phyloP scores from a whole-genome alignment of 1,139 yeast genomes.

The Lodderomyces metapsilosis region DNA sequence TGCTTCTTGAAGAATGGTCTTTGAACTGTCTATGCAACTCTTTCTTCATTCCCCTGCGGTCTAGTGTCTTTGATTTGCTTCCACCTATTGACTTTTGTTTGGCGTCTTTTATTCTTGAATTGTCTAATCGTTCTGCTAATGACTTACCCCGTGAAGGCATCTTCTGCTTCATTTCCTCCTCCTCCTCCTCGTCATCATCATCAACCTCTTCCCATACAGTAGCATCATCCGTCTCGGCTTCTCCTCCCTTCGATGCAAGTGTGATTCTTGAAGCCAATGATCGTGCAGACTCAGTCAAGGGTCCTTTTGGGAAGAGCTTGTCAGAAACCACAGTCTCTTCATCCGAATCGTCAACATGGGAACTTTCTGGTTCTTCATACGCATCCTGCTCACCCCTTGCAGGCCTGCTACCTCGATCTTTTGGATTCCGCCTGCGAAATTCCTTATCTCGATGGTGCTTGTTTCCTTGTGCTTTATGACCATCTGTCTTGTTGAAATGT shows the following conservation, averaged over 20 bases:
- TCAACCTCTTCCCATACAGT: conserved; percentile 4
- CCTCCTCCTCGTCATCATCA: conserved; percentile 5
- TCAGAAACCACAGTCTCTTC: conserved; percentile 14
- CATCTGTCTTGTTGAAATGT: neutral
- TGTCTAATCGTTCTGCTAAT: conserved; percentile 23
- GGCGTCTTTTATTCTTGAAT: conserved; percentile 3
- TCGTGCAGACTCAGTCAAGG: conserved; percentile 27
- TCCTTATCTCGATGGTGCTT: neutral
- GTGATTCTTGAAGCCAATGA: conserved; percentile 26
- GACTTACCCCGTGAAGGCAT: conserved; percentile 16
- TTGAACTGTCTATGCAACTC: neutral
- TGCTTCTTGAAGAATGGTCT: neutral
- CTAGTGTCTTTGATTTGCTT: neutral
- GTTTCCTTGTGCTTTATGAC: neutral
- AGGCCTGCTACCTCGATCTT: neutral
- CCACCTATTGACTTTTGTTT: neutral
- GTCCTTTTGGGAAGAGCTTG: conserved; percentile 13
- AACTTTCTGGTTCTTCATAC: neutral
- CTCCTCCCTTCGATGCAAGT: neutral
- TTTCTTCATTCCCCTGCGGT: neutral
- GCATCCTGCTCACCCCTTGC: too few species aligned
- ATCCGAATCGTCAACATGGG: conserved; percentile 1
- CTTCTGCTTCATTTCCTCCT: conserved; percentile 6
- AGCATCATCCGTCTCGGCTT: conserved; percentile 7
- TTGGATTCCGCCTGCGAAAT: neutral